These are phyloP conservation scores for Tylopilus rubrobrunneus DNA, from an alignment of 768 basidiomycete species.

Conservation along the genomic window DNA sequence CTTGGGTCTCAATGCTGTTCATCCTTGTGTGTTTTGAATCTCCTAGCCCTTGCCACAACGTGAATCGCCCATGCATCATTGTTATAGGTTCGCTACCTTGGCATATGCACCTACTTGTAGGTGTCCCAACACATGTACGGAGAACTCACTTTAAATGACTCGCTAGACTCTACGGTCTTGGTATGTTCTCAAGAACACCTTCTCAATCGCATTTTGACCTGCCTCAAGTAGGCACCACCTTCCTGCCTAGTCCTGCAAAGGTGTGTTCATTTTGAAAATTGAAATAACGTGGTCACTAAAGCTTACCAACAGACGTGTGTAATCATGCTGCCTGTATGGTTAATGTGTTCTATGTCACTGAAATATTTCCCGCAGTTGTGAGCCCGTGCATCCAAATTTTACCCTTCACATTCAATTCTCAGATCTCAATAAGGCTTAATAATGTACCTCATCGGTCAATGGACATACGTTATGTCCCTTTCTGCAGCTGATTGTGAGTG, in stretches of 20 bases:
- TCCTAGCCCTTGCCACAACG: too few species aligned
- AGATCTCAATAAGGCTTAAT: neutral
- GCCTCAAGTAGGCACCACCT: neutral
- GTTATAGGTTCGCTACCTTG: too few species aligned
- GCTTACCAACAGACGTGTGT: neutral
- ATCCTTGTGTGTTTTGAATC: constrained; percentile 1
- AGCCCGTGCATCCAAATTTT: too few species aligned
- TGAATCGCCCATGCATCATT: neutral
- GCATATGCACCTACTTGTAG: too few species aligned
- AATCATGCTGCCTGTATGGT: neutral
- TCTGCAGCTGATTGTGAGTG: too few species aligned
- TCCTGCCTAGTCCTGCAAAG: neutral
- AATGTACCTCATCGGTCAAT: too few species aligned
- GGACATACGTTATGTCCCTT: too few species aligned
- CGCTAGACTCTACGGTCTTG: too few species aligned
- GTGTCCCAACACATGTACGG: too few species aligned
- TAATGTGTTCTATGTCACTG: neutral
- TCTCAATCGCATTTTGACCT: neutral
- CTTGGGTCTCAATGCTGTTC: constrained; percentile 3
- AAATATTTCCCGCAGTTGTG: neutral
- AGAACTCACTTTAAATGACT: too few species aligned
- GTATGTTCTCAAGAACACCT: neutral
- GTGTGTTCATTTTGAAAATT: neutral
- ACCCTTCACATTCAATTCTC: too few species aligned
- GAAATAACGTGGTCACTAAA: neutral